Evolutionary conservation across 1,284 basidiomycete species (phyloP), one percentile per base, ranked within the genome.

Genomic region (Neotropicomus parvogracilis): DNA sequence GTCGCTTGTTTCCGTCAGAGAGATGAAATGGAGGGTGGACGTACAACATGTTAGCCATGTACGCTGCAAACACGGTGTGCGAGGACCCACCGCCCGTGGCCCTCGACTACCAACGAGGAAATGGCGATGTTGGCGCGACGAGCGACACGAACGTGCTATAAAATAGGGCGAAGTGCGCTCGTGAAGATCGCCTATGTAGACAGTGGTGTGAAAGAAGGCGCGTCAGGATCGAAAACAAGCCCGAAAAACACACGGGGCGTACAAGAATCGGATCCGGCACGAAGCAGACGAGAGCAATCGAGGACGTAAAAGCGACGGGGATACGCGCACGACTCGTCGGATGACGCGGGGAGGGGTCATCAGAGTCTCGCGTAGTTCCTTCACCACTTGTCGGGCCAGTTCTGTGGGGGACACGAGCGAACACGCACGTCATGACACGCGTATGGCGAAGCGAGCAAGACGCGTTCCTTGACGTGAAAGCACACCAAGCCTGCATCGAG

Each of bases 191-290:
- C 88, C 87, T 40, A 95, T 79, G 70, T 93, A 97, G 13, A 90
- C 73, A 0, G 87, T 86, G 0, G 85, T 86, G 71, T 92, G 95
- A 70, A 95, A 95, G 2, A 95, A 72, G 24, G 93, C 72, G 0
- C 4, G 40, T 61, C 21, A 55, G 43, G 16, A 12, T 39, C 12
- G 41, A n/a, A 44, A 34, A 31, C 31, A 3, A 16, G 36, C n/a
- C n/a, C 35, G 29, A 28, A 17, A 9, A 42, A 26, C 29, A 3
- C 40, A n/a, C 31, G 29, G 38, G 29, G 72, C 85, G 57, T 64
- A 92, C 90, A 94, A 95, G 71, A 95, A 91, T 68, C 95, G 92
- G 32, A 90, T 81, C 26, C 83, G 66, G 55, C 79, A 88, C 86
- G 88, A 49, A 11, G 49, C 11, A 19, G 33, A 29, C 17, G 24